Percentiles rank a stretch among this genome's conserved stretches.
Conservation (phyloP, 176 grass and related monocot species). For the Tillandsia leiboldiana region DNA sequence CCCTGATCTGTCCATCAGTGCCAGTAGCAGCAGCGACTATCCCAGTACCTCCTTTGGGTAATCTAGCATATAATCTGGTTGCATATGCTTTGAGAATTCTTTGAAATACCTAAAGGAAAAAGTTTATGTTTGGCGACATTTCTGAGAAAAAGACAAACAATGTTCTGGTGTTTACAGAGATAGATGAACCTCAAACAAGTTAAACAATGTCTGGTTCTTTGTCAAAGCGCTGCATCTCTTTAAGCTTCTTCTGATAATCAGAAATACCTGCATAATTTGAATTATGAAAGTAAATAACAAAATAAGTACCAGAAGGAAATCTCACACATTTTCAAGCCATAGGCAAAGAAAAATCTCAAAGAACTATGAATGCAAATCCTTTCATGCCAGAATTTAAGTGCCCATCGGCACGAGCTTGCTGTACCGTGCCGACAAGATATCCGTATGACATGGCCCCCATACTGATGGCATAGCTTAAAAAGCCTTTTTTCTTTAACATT, state of each 20-base stretch:
- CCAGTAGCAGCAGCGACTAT: conserved; percentile 97
- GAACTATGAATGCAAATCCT: too few relatives aligned
- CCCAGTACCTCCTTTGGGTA: conserved; percentile 91
- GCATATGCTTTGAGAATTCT: conserved; percentile 96
- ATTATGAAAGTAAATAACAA: conserved; percentile 14
- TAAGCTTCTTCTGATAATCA: conserved; percentile 98
- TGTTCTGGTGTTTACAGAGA: background rate
- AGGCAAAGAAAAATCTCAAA: too few relatives aligned
- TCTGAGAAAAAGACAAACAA: too few relatives aligned
- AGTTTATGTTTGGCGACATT: background rate
- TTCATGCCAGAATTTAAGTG: too few relatives aligned
- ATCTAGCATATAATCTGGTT: conserved; percentile 60
- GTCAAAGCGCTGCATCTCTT: conserved; percentile 94
- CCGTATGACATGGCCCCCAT: too few relatives aligned
- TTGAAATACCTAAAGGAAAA: conserved; percentile 73
- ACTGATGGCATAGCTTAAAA: too few relatives aligned
- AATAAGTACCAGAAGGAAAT: background rate
- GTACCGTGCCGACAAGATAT: too few relatives aligned
- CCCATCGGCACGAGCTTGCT: too few relatives aligned
- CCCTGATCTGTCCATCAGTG: conserved; percentile 93
- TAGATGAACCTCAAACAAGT: conserved; percentile 68
- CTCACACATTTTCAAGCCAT: too few relatives aligned
- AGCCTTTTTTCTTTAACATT: too few relatives aligned
- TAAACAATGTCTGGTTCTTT: conserved; percentile 90
- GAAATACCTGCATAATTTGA: conserved; percentile 60